Conservation (phyloP, 2,329 filamentous ascomycete species). For the Neonectria faginata region DNA sequence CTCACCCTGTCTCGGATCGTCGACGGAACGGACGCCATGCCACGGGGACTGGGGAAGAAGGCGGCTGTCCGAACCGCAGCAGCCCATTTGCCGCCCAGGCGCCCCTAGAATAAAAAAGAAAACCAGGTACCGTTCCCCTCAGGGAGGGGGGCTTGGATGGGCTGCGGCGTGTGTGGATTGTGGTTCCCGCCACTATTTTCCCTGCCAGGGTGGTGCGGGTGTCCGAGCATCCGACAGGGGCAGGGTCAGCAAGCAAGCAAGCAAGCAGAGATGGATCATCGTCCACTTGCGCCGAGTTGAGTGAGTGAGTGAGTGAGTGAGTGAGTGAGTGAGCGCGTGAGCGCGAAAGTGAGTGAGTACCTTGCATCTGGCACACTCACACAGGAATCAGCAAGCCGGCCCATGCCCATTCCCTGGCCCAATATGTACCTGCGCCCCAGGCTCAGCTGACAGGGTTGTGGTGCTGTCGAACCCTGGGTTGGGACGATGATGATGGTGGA, state of each 20-base stretch:
- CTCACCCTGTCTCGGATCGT: background rate
- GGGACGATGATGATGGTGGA: constrained; percentile 19
- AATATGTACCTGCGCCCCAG: constrained; percentile 47
- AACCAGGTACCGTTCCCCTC: constrained; percentile 43
- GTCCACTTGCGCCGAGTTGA: no score
- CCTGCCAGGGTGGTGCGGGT: constrained; percentile 39
- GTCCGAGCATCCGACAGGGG: constrained; percentile 36
- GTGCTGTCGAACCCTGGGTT: constrained; percentile 31
- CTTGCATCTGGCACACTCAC: constrained; percentile 38
- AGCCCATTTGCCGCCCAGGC: constrained; percentile 30
- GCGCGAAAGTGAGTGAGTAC: constrained; percentile 28
- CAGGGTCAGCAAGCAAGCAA: constrained; percentile 11
- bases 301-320: no score
- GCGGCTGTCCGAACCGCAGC: constrained; percentile 8
- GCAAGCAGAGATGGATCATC: constrained; percentile 10
- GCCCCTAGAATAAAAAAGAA: constrained; percentile 17
- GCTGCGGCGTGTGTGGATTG: constrained; percentile 42
- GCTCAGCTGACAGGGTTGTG: constrained; percentile 49
- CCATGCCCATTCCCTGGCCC: constrained; percentile 30
- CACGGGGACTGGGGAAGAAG: background rate
- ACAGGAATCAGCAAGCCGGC: constrained; percentile 20
- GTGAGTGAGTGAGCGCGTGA: no score
- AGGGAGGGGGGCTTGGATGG: constrained; percentile 42
- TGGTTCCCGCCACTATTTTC: constrained; percentile 42
- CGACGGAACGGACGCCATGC: constrained; percentile 3